These are phyloP conservation scores for Athelia psychrophila DNA, from an alignment of 1,284 basidiomycete genomes.

Conservation along the genomic window DNA sequence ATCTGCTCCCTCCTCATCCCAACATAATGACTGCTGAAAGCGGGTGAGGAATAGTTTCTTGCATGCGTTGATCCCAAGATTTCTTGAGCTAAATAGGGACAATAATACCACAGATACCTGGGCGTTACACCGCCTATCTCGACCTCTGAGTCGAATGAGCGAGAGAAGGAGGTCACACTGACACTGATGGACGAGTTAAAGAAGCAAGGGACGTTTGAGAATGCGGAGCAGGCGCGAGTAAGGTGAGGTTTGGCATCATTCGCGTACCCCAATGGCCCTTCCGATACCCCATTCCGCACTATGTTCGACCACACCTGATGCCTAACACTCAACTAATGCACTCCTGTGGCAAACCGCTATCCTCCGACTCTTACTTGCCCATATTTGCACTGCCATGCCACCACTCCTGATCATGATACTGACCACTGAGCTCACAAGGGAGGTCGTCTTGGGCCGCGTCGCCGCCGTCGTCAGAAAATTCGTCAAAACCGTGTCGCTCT, in stretches of 20 bases:
- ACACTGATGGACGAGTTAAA: conserved; percentile 89
- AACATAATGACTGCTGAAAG: conserved; percentile 35
- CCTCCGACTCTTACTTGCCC: not conserved
- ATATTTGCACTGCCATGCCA: not conserved
- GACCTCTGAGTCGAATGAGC: conserved; percentile 66
- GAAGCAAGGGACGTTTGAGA: conserved; percentile 87
- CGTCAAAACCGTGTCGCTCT: conserved; percentile 81
- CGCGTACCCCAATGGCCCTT: not conserved
- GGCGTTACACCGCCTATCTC: conserved; percentile 93
- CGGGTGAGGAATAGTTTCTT: conserved; percentile 21
- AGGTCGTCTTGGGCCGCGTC: conserved; percentile 90
- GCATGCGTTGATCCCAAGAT: not conserved
- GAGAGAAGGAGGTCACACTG: conserved; percentile 80
- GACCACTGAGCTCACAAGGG: conserved; percentile 50
- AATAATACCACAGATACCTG: conserved; percentile 45
- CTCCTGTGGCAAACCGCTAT: too few species aligned
- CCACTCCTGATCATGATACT: conserved; percentile 1
- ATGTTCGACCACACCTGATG: too few species aligned
- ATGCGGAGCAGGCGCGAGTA: conserved; percentile 83
- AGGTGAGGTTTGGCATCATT: conserved; percentile 57
- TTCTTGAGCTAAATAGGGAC: too few species aligned
- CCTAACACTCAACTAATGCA: too few species aligned
- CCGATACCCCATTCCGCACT: too few species aligned
- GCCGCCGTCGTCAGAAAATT: conserved; percentile 93
- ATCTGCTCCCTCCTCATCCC: not conserved